phyloP scores from a whole-genome alignment of 1,284 basidiomycete species.

The Cutaneotrichosporon sp. region DNA sequence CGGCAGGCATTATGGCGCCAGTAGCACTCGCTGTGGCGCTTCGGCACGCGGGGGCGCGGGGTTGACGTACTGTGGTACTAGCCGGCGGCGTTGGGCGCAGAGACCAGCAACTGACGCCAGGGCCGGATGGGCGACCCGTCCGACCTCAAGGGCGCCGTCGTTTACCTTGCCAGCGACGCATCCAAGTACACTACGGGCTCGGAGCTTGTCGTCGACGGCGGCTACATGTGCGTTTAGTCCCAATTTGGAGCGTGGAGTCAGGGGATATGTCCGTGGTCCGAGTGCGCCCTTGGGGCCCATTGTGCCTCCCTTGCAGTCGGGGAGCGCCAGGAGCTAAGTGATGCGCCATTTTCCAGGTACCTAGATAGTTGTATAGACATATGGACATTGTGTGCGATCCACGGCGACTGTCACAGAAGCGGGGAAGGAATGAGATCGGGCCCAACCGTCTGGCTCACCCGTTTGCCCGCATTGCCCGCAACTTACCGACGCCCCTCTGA shows the following conservation, averaged over 20 bases:
- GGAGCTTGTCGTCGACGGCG: constrained; percentile 31
- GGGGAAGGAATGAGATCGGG: neutral
- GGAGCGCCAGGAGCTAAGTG: neutral
- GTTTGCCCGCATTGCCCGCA: no score
- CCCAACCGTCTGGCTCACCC: neutral
- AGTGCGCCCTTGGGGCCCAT: neutral
- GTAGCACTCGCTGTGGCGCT: no score
- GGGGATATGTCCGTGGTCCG: neutral
- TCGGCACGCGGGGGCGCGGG: no score
- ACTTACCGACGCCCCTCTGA: neutral
- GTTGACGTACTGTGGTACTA: no score
- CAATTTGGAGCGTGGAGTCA: neutral
- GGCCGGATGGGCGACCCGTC: constrained; percentile 55
- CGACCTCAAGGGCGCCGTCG: constrained; percentile 57
- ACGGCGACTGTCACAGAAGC: neutral
- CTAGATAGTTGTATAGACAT: neutral
- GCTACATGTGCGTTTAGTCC: constrained; percentile 30
- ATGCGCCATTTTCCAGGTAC: neutral
- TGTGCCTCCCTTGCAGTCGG: no score
- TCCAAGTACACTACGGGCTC: constrained; percentile 40
- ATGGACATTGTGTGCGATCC: neutral
- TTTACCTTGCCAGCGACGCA: constrained; percentile 52
- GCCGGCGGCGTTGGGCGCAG: neutral
- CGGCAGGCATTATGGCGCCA: no score
- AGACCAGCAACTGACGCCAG: constrained; percentile 16